phyloP scores from a whole-genome alignment of 2,329 filamentous ascomycete species.

The Xylaria sp. region DNA sequence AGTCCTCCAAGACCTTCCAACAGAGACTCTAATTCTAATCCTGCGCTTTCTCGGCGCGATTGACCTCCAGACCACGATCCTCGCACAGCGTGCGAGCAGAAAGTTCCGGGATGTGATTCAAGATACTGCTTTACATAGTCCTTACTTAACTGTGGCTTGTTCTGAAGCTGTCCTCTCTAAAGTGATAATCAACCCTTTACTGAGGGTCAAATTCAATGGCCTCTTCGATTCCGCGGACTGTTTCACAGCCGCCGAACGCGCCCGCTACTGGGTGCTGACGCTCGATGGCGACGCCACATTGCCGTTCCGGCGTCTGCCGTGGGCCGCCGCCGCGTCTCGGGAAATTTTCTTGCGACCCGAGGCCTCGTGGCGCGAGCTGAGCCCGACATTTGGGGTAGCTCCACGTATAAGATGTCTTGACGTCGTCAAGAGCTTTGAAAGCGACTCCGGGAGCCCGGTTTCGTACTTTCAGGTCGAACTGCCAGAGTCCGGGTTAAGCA shows the following conservation, averaged over 20 bases:
- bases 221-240: slow-evolving; percentile 25
- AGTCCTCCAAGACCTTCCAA: slow-evolving; percentile 16
- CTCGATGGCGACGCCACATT: slow-evolving; percentile 24
- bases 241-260: slow-evolving; percentile 23
- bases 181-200: slow-evolving; percentile 14
- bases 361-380: slow-evolving; percentile 27
- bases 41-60: slow-evolving; percentile 16
- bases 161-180: too few species aligned
- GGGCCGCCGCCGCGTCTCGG: slow-evolving; percentile 9
- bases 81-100: slow-evolving; percentile 17
- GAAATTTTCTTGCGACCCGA: slow-evolving; percentile 21
- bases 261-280: slow-evolving; percentile 15
- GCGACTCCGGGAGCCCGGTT: neutral
- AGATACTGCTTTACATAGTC: neutral
- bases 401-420: neutral
- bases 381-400: slow-evolving; percentile 6
- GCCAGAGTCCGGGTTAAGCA: slow-evolving; percentile 5
- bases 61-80: slow-evolving; percentile 23
- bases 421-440: slow-evolving; percentile 12
- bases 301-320: slow-evolving; percentile 27
- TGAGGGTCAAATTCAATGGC: slow-evolving; percentile 16
- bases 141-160: neutral
- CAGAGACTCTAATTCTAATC: slow-evolving; percentile 21
- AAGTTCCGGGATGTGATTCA: slow-evolving; percentile 17
- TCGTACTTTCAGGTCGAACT: slow-evolving; percentile 15